A percentile compares a stretch with the other conserved stretches of the same genome.
Evolutionary conservation across 2,329 filamentous ascomycete species (phyloP).

Genomic region (Aspergillus glaucus): DNA sequence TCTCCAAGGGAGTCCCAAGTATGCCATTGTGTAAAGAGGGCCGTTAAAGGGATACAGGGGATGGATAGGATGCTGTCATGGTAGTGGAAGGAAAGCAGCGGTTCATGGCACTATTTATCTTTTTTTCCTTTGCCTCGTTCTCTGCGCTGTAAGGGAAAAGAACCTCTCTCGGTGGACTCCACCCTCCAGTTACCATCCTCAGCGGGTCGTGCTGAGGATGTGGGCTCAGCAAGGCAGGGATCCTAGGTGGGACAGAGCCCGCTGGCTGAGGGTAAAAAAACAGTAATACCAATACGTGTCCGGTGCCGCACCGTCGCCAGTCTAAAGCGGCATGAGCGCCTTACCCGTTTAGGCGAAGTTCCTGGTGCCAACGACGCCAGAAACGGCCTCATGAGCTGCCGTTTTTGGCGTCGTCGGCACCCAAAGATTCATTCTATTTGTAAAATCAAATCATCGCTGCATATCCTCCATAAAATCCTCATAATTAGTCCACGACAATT

Average conservation of each 20-base stretch:
- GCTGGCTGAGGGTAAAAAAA: background rate
- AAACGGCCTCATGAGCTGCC: too few species aligned
- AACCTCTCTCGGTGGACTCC: background rate
- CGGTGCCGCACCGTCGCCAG: too few species aligned
- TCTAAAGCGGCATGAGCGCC: too few species aligned
- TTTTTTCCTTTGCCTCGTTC: background rate
- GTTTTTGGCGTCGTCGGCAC: too few species aligned
- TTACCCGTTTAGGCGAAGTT: too few species aligned
- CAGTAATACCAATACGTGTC: too few species aligned
- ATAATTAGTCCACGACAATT: slow-evolving; percentile 21
- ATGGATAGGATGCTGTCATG: background rate
- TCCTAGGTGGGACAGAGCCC: background rate
- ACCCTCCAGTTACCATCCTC: background rate
- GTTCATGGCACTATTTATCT: background rate
- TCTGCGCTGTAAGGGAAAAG: background rate
- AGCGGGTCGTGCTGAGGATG: background rate
- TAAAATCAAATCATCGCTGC: background rate
- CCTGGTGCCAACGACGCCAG: too few species aligned
- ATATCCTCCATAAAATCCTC: slow-evolving; percentile 22
- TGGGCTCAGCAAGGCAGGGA: background rate
- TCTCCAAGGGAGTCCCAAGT: slow-evolving; percentile 7
- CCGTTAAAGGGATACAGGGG: background rate
- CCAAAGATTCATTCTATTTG: too few species aligned
- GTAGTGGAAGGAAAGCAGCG: background rate
- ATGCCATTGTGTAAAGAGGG: slow-evolving; percentile 3